Evolutionary conservation across 2,329 filamentous ascomycete species (phyloP).

Genomic region (Aspergillus ustus): DNA sequence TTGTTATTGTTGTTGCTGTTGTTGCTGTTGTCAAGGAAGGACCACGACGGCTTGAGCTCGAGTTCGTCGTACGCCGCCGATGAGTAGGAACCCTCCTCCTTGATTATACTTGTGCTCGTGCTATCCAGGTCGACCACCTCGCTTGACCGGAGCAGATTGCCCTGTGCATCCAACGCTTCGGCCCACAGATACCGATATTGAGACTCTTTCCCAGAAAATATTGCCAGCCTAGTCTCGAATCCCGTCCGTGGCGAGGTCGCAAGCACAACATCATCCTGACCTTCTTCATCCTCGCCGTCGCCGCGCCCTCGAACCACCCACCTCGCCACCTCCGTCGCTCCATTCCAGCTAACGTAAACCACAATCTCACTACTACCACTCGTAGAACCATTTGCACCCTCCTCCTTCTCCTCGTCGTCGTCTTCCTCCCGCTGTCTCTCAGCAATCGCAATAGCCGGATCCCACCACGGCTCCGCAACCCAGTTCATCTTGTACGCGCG

Average conservation of each 20-base stretch:
- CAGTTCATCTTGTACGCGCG: constrained; percentile 8
- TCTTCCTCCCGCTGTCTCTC: background rate
- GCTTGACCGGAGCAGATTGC: background rate
- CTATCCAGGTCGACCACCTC: background rate
- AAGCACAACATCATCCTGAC: background rate
- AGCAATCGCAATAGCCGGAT: constrained; percentile 5
- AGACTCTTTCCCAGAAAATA: background rate
- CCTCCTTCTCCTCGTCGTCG: too few relatives aligned
- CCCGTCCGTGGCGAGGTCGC: background rate
- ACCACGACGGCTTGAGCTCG: background rate
- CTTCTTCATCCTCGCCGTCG: background rate
- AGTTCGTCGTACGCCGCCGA: background rate
- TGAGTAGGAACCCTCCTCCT: background rate
- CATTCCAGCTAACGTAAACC: constrained; percentile 14
- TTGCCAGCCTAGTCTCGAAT: background rate
- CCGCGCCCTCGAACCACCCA: constrained; percentile 11
- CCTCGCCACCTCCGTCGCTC: constrained; percentile 7
- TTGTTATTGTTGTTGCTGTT: too few relatives aligned
- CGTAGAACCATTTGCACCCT: too few relatives aligned
- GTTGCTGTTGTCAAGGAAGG: background rate
- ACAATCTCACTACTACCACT: background rate
- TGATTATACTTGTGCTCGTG: background rate
- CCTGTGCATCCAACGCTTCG: background rate
- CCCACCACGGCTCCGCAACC: constrained; percentile 13
- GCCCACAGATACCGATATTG: background rate